Percentiles rank a stretch among this genome's conserved stretches.
These are phyloP conservation scores for Kwoniella bestiolae DNA, from an alignment of 768 basidiomycete genomes.

Conservation along the genomic window DNA sequence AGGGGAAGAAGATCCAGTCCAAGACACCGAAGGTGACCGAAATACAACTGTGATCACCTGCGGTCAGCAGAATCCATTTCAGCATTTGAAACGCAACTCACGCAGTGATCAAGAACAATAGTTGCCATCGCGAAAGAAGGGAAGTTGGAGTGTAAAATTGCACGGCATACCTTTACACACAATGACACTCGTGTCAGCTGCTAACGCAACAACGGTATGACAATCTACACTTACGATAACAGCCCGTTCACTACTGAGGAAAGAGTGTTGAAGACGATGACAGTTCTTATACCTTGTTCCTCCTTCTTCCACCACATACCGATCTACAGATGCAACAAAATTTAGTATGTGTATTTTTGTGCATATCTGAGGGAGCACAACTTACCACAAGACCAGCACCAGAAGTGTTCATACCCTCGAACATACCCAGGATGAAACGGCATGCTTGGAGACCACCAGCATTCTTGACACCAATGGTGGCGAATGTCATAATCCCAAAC, in stretches of 20 bases:
- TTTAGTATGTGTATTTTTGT: too few species aligned
- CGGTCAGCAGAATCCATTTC: too few species aligned
- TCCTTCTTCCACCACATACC: constrained; percentile 40
- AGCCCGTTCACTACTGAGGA: constrained; percentile 32
- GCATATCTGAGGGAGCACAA: neutral
- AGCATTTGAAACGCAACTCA: neutral
- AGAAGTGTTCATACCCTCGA: constrained; percentile 27
- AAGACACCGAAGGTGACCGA: constrained; percentile 32
- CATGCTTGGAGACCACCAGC: constrained; percentile 27
- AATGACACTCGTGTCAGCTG: neutral
- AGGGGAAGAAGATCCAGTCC: constrained; percentile 36
- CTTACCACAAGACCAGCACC: constrained; percentile 30
- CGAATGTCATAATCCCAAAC: constrained; percentile 37
- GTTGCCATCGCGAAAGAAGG: constrained; percentile 18
- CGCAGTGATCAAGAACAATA: constrained; percentile 27
- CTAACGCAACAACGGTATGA: neutral
- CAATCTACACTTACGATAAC: constrained; percentile 17
- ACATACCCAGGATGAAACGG: constrained; percentile 32
- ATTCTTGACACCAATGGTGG: constrained; percentile 28
- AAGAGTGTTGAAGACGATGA: constrained; percentile 45
- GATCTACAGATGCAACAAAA: constrained; percentile 11
- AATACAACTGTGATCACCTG: constrained; percentile 22
- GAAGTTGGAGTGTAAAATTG: constrained; percentile 24
- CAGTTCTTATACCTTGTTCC: constrained; percentile 41
- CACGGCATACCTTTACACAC: constrained; percentile 11